phyloP scores from a whole-genome alignment of 139 green algal species.

The Coccomyxa sp. region DNA sequence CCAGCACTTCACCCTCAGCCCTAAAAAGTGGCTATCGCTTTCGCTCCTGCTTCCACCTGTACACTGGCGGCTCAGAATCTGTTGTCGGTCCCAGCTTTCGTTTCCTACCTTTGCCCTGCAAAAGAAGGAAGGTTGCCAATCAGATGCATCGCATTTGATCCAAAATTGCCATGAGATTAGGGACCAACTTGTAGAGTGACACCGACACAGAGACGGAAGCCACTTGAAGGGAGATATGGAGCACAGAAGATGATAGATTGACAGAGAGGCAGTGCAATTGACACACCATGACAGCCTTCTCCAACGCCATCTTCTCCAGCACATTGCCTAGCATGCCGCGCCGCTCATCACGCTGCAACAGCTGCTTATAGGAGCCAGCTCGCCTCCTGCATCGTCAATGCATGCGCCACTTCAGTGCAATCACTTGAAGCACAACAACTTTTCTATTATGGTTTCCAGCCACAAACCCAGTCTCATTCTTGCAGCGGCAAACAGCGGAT shows the following conservation, averaged over 20 bases:
- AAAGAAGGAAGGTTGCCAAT: neutral
- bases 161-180: neutral
- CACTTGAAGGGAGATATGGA: neutral
- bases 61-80: neutral
- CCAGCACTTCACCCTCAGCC: too few species aligned
- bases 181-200: neutral
- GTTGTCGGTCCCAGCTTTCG: slow-evolving; percentile 48
- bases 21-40: neutral
- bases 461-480: neutral
- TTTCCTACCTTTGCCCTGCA: slow-evolving; percentile 71
- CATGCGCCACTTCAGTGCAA: neutral
- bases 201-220: neutral
- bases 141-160: neutral
- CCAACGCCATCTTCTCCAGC: slow-evolving; percentile 47
- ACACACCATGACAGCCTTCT: slow-evolving; percentile 65
- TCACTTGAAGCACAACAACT: neutral
- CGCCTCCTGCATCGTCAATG: slow-evolving; percentile 43
- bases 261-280: neutral
- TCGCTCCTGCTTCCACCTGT: slow-evolving; percentile 11
- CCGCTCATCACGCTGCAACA: slow-evolving; percentile 65
- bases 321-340: slow-evolving; percentile 51
- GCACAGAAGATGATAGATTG: neutral
- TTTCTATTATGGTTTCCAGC: neutral
- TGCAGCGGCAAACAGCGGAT: neutral
- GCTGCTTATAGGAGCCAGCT: slow-evolving; percentile 69